A percentile compares a stretch with the other conserved stretches of the same genome.
Conservation (phyloP, 345 rosid species). For the Fremontodendron californicum region DNA sequence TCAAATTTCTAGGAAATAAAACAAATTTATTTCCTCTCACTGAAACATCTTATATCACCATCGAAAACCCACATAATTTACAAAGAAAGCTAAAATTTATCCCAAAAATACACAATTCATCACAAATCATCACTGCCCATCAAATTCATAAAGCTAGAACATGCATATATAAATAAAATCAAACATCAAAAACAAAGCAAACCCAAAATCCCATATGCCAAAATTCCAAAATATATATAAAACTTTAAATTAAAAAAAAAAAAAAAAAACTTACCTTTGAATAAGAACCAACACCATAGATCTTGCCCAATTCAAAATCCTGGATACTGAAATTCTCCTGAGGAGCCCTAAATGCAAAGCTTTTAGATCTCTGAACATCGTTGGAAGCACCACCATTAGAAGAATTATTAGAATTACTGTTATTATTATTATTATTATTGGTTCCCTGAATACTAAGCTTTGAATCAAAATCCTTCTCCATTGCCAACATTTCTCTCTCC, state of each 20-base stretch:
- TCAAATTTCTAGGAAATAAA: not conserved
- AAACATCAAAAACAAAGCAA: conserved; percentile 5
- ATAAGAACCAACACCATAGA: conserved; percentile 98
- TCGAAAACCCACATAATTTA: not conserved
- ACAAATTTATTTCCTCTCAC: not conserved
- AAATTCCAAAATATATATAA: too few species aligned
- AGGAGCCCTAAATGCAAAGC: conserved; percentile 98
- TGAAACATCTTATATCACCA: not conserved
- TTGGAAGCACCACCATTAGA: conserved; percentile 20
- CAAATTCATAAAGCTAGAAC: not conserved
- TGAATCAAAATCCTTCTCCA: conserved; percentile 95
- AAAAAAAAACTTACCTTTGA: conserved; percentile 57
- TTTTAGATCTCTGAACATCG: conserved; percentile 52
- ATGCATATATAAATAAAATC: not conserved
- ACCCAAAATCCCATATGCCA: not conserved
- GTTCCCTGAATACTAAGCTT: conserved; percentile 71
- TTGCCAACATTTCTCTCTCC: conserved; percentile 62
- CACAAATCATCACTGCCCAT: not conserved
- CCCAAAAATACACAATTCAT: not conserved
- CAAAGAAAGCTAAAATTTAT: not conserved
- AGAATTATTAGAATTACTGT: conserved; percentile 21
- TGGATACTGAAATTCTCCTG: conserved; percentile 84
- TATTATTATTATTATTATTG: not conserved
- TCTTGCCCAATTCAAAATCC: conserved; percentile 97
- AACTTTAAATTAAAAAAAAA: not conserved